Evolutionary conservation across 345 rosid species (phyloP).

Genomic region (Turritis glabra): DNA sequence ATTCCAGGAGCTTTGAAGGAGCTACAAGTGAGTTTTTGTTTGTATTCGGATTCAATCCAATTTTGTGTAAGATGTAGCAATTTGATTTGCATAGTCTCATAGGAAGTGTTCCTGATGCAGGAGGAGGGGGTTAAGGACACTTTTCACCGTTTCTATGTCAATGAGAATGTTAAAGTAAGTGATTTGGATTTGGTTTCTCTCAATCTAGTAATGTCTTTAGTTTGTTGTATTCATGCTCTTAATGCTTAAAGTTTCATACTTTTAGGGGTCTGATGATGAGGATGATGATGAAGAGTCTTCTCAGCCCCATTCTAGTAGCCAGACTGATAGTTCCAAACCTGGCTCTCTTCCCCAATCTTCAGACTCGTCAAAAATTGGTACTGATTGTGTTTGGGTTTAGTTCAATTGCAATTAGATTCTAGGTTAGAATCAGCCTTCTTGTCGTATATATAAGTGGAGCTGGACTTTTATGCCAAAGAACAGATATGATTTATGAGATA

Average conservation of each 20-base stretch:
- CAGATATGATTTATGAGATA: neutral
- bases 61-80: neutral
- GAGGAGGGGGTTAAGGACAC: constrained; percentile 61
- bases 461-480: neutral
- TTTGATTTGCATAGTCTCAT: constrained; percentile 19
- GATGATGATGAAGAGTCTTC: constrained; percentile 64
- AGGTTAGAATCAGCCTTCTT: neutral
- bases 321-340: constrained; percentile 51
- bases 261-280: constrained; percentile 58
- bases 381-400: neutral
- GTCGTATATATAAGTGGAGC: neutral
- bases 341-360: constrained; percentile 48
- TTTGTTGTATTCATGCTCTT: neutral
- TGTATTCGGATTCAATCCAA: neutral
- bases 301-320: constrained; percentile 64
- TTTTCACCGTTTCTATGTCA: constrained; percentile 43
- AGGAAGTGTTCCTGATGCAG: constrained; percentile 40
- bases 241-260: neutral
- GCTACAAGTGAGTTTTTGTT: constrained; percentile 48
- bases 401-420: neutral
- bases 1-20: constrained; percentile 64
- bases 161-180: constrained; percentile 57
- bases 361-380: constrained; percentile 32
- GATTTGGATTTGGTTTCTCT: neutral
- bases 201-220: neutral